Base-by-base conservation (phyloP, 2,329 filamentous ascomycete species). In the Hymenoscyphus occultus region DNA sequence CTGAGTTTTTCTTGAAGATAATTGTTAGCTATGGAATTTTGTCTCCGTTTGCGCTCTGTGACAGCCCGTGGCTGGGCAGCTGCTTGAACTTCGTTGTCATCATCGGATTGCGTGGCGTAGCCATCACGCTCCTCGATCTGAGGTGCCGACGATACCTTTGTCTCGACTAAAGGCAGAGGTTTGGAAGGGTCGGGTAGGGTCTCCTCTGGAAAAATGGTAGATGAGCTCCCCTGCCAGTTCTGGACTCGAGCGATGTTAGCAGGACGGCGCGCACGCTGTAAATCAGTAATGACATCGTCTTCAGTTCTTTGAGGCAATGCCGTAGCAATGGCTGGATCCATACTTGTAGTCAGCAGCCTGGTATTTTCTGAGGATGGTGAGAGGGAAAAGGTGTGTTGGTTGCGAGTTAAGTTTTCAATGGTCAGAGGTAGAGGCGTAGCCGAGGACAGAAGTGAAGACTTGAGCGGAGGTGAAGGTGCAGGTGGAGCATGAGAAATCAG, bases 11-110 rank as follows among this genome's bases (percentile, higher is more conserved):
- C 69, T 19, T 77, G 77, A 56, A 77, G 78, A 69, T 80, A 82
- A 1, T 75, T 73, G 60, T 83, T 78, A 60, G 88, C 85, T 39
- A 78, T 78, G 1, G 80, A 78, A 66, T 82, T 80, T 59, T 87
- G 83, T 3, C 75, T 75, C 13, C 80, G 80, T 61, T 83, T 83
- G 68, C 79, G 80, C 57, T 84, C 78, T 0, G 79, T 79, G n/a
- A 79, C 73, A 57, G 76, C 79, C 28, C 73, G 76, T 10, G 75
- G 73, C 51, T 77, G 74, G 12, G 73, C 67, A 1, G 74, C 68
- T 28, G 68, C 39, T 39, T 77, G 77, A 40, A 74, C 56, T 5
- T 67, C 58, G 5, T 71, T 68, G 19, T 60, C 70, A 10, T 67
- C 67, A 28, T 64, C 64, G 39, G 65, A 59, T 35, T 56, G 51